Base-by-base conservation (phyloP, 2,329 filamentous ascomycete genomes). In the Furcasterigmium sp. region DNA sequence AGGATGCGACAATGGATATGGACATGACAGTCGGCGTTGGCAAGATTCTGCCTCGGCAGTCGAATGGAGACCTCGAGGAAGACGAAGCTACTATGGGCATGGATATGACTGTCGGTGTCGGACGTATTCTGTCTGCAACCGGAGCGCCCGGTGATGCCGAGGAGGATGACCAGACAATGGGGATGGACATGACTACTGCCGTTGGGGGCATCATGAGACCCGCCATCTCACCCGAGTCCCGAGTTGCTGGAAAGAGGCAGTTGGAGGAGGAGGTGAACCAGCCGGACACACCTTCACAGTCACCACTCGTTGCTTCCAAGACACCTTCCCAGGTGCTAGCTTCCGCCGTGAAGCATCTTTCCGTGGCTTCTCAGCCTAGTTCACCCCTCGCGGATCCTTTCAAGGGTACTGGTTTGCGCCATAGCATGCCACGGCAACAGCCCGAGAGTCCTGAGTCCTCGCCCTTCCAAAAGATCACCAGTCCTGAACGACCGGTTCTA, bases 101-200 rank as follows among this genome's bases (percentile, higher is more conserved):
- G 81, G 82, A 88, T 40, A 82, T 87, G 64, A 83, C 80, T 2
- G 60, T 70, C 21, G 75, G 68, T 1, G 54, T 81, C 21, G 78
- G 78, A 11, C 69, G 68, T n/a, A 81, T 83, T 35, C 50, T 82
- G 18, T 55, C 61, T n/a, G n/a, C n/a, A n/a, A 3, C 49, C 62
- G 10, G 52, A 48, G 6, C 37, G 39, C n/a, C 18, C 45, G 30
- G 51, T 50, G 49, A 59, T n/a, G 56, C 60, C 6, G 57, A 58
- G 13, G 65, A 67, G 5, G 65, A 56, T 5, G 57, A 63, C 4
- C 53, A 63, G 40, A 81, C 77, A 2, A 70, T 76, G 58, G 79
- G 73, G 1, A 86, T 87, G 82, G 82, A 86, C 37, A 78, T 86
- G 57, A 86, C 83, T 2, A 70, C 70, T 37, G 78, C 75, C 6